Base-by-base conservation (phyloP, 208 protist species). In the Crithidia mellificae region DNA sequence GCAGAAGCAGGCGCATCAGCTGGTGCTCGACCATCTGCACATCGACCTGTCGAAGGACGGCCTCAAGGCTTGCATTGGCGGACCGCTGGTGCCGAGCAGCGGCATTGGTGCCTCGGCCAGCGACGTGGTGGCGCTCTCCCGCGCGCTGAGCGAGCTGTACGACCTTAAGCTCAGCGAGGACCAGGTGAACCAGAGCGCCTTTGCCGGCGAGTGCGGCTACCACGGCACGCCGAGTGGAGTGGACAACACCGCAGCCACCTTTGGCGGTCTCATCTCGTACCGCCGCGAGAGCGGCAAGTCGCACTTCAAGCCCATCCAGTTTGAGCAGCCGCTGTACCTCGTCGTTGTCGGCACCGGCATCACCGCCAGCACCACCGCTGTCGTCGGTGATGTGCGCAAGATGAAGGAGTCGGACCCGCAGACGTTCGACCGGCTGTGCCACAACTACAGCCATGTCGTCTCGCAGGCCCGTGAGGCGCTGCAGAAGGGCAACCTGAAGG, bases 221-320 rank as follows among this genome's bases (percentile, higher is more conserved):
- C 92, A 97, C 73, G 92, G 92, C 27, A 95, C 85, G 15, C 92
- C 92, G 9, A 92, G 83, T 39, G 92, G 92, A 27, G 87, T 94
- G 15, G 92, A 97, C 72, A 97, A 96, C 77, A 92, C 90, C 0
- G 87, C 88, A 6, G 83, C 88, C 25, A 93, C 88, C 11, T 96
- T 82, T 76, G 92, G 92, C n/a, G 92, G 92, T 6, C 71, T 97
- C 36, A 81, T 97, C 12, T 80, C 71, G 25, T 96, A 84, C 68
- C 56, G 43, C 9, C 83, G 87, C 25, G 57, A 43, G 5, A 25
- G 39, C 12, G 78, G 76, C 25, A 73, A 70, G 39, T 53, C 83
- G 2, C 9, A 68, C 12, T 92, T 95, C 63, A 49, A 43, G 39
- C 47, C 63, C 27, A 68, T 91, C 34, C 2, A 59, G 11, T 61